Conservation (phyloP, 164 flowering plant species). For the Aristolochia fimbriata region DNA sequence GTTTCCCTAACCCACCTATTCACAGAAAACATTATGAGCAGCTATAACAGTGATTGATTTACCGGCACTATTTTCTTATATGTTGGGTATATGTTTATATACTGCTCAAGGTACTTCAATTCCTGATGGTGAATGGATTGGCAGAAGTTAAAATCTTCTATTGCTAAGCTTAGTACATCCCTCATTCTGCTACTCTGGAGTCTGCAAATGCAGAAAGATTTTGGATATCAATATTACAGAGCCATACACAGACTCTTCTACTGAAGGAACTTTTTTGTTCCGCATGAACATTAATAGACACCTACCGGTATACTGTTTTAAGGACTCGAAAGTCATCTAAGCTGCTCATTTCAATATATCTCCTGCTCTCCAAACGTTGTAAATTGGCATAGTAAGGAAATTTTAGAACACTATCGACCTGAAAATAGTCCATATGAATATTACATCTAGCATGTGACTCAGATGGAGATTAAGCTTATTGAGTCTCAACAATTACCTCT, state of each 20-base stretch:
- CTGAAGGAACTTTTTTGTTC: neutral
- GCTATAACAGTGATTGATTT: neutral
- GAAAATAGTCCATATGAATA: constrained; percentile 8
- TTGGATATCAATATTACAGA: neutral
- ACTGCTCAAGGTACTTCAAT: constrained; percentile 50
- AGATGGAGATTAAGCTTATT: neutral
- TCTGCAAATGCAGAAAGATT: constrained; percentile 15
- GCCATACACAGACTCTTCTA: neutral
- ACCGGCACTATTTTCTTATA: neutral
- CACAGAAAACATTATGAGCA: neutral
- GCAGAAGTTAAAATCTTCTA: constrained; percentile 45
- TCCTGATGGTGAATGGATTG: constrained; percentile 41
- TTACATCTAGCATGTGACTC: too few relatives aligned
- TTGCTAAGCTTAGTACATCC: constrained; percentile 35
- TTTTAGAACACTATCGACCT: constrained; percentile 42
- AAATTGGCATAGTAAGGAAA: constrained; percentile 18
- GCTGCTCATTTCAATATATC: constrained; percentile 35
- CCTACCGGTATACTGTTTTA: constrained; percentile 24
- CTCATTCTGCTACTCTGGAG: constrained; percentile 25
- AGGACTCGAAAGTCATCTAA: constrained; percentile 6
- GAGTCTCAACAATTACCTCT: constrained; percentile 32
- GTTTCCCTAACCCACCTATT: constrained; percentile 70
- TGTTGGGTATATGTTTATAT: neutral
- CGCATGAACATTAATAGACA: neutral
- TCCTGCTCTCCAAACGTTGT: constrained; percentile 33